phyloP scores from a whole-genome alignment of 2,329 filamentous ascomycete species.

The Ascochyta fabae region DNA sequence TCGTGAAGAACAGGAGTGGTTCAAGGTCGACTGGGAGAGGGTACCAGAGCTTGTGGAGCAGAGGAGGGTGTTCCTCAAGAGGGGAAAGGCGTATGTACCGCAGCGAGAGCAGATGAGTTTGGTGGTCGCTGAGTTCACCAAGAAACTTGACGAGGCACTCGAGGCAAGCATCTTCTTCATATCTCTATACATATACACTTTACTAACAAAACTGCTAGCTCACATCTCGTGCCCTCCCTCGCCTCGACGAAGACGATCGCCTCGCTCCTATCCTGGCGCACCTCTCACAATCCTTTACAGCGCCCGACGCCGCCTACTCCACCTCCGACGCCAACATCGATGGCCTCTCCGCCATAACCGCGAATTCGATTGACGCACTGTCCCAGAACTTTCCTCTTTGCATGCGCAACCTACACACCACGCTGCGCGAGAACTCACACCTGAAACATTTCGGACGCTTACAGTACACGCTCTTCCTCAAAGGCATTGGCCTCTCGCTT shows the following conservation, averaged over 20 bases:
- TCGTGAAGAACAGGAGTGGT: slow-evolving; percentile 84
- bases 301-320: slow-evolving; percentile 83
- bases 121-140: slow-evolving; percentile 85
- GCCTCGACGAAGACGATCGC: slow-evolving; percentile 94
- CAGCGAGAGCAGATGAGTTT: slow-evolving; percentile 85
- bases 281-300: slow-evolving; percentile 94
- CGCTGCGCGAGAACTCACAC: slow-evolving; percentile 84
- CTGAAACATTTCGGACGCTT: slow-evolving; percentile 92
- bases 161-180: slow-evolving; percentile 64
- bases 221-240: slow-evolving; percentile 87
- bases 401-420: slow-evolving; percentile 90
- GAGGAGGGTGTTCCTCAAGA: slow-evolving; percentile 75
- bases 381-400: slow-evolving; percentile 86
- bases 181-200: not conserved
- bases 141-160: slow-evolving; percentile 78
- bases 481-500: slow-evolving; percentile 90
- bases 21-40: slow-evolving; percentile 94
- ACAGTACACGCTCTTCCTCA: slow-evolving; percentile 95
- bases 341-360: slow-evolving; percentile 67
- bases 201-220: slow-evolving; percentile 58
- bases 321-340: slow-evolving; percentile 77
- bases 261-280: slow-evolving; percentile 77
- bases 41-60: slow-evolving; percentile 89
- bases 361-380: slow-evolving; percentile 73
- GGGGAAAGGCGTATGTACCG: slow-evolving; percentile 90